Base-by-base conservation (phyloP, 805 yeast species). In the Candida hispaniensis region DNA sequence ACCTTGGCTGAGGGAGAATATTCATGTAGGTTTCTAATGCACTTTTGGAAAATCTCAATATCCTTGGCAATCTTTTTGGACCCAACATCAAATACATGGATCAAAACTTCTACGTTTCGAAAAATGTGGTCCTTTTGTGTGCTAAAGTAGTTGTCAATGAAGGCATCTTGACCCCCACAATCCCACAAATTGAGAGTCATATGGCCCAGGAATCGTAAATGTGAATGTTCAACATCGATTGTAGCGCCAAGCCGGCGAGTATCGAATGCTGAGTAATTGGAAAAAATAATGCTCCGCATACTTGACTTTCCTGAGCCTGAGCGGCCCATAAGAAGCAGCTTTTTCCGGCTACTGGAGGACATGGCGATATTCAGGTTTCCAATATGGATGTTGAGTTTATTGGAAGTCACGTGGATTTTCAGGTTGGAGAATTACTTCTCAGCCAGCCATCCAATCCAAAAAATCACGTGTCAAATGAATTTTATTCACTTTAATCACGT, bases 261-360 rank as follows among this genome's bases (percentile, higher is more conserved):
- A 53, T 91, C 98, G 52, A 88, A 81, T 0, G 98, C 98, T 2
- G 94, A 81, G 57, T 91, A 91, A 52, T 91, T 91, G 48, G 93
- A 76, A 57, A 91, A 91, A 46, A 91, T 91, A 42, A 91, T 88
- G 28, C 94, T 82, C 48, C 97, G 67, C 98, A 91, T 91, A 2
- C 96, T 85, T 3, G 95, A 83, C 56, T 91, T 91, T 2, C 98
- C 98, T 4, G 95, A 82, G 26, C 98, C 97, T 16, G 93, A 78
- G 27, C 97, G 78, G 60, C 97, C 96, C 80, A 73, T 59, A 22
- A 63, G 47, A 22, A 66, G 21, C 19, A 77, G 63, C 51, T 77
- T 77, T 39, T 79, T 45, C 14, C 45, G 46, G 9, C 58, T 52
- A 2, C 40, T 19, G 2, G 47, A 48, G 11, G 49, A 41, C 54